These are phyloP conservation scores for Emericellopsis cladophorae DNA, from an alignment of 2,329 filamentous ascomycete genomes.

Conservation along the genomic window DNA sequence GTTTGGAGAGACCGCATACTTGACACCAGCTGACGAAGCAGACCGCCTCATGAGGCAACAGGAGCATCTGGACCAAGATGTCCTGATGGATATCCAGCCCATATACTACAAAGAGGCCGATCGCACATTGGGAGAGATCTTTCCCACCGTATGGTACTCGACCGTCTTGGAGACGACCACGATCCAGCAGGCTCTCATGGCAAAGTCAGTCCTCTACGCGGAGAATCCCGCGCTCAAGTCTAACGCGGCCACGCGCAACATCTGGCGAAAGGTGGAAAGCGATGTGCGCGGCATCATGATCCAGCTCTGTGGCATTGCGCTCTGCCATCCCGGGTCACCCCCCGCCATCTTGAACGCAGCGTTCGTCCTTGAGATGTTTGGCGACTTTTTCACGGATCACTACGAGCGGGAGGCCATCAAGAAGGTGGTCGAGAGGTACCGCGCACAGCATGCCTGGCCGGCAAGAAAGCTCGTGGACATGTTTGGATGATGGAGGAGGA, in stretches of 20 bases:
- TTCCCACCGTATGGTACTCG: slow-evolving; percentile 24
- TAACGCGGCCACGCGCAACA: slow-evolving; percentile 12
- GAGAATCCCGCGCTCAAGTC: slow-evolving; percentile 24
- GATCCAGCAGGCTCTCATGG: slow-evolving; percentile 24
- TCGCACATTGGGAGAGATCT: slow-evolving; percentile 22
- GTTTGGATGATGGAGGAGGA: slow-evolving; percentile 10
- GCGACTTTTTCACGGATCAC: slow-evolving; percentile 25
- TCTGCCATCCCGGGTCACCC: slow-evolving; percentile 22
- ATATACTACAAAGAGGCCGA: slow-evolving; percentile 20
- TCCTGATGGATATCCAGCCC: slow-evolving; percentile 17
- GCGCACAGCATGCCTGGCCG: slow-evolving; percentile 26
- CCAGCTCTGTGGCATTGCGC: slow-evolving; percentile 24
- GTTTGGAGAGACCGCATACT: slow-evolving; percentile 4
- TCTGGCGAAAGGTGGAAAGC: slow-evolving; percentile 22
- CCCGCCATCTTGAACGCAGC: slow-evolving; percentile 24
- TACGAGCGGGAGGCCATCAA: slow-evolving; percentile 23
- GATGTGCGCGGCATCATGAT: slow-evolving; percentile 23
- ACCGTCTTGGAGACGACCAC: slow-evolving; percentile 25
- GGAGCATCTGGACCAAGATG: slow-evolving; percentile 17
- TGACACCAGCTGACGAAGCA: slow-evolving; percentile 3
- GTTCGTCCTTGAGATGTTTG: slow-evolving; percentile 26
- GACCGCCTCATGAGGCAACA: slow-evolving; percentile 22
- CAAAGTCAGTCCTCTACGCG: slow-evolving; percentile 24
- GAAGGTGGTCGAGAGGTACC: slow-evolving; percentile 29
- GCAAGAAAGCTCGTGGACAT: slow-evolving; percentile 21